A percentile compares a stretch with the other conserved stretches of the same genome.
These are phyloP conservation scores for Rhytidiadelphus loreus DNA, from an alignment of 225 moss, liverwort and hornwort species.

Conservation along the genomic window DNA sequence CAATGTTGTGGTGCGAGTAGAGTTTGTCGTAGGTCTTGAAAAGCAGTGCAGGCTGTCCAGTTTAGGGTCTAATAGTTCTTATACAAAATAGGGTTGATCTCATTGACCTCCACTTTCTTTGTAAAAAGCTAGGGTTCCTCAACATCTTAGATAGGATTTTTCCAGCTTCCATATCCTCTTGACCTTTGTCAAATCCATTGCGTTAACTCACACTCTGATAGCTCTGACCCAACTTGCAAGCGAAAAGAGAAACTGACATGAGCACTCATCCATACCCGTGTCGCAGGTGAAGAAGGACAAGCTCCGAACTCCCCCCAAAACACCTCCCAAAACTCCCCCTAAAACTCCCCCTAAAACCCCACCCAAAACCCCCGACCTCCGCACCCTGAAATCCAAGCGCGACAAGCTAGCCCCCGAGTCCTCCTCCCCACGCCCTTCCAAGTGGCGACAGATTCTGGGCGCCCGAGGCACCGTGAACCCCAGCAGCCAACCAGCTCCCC, in stretches of 20 bases:
- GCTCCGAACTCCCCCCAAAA: slow-evolving; percentile 8
- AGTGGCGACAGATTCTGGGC: slow-evolving; percentile 33
- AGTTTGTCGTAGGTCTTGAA: not conserved
- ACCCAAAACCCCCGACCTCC: not conserved
- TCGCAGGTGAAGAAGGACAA: slow-evolving; percentile 27
- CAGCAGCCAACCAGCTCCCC: not conserved
- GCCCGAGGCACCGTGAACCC: slow-evolving; percentile 16
- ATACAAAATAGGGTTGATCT: not conserved
- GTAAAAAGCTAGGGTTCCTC: not conserved
- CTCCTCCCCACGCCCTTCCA: slow-evolving; percentile 10
- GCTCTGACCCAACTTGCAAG: not conserved
- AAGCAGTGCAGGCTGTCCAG: too few relatives aligned
- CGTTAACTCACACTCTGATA: not conserved
- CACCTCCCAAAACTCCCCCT: not conserved
- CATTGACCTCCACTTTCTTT: too few relatives aligned
- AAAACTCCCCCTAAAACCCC: not conserved
- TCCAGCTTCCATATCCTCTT: not conserved
- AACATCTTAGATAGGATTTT: too few relatives aligned
- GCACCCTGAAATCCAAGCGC: slow-evolving; percentile 12
- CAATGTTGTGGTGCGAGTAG: not conserved
- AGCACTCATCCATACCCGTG: not conserved
- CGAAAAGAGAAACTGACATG: not conserved
- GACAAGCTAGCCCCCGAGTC: not conserved
- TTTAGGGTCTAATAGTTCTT: too few relatives aligned
- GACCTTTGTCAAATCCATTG: not conserved